Conservation (phyloP, 495 filamentous ascomycete genomes). For the Bacidia gigantensis region DNA sequence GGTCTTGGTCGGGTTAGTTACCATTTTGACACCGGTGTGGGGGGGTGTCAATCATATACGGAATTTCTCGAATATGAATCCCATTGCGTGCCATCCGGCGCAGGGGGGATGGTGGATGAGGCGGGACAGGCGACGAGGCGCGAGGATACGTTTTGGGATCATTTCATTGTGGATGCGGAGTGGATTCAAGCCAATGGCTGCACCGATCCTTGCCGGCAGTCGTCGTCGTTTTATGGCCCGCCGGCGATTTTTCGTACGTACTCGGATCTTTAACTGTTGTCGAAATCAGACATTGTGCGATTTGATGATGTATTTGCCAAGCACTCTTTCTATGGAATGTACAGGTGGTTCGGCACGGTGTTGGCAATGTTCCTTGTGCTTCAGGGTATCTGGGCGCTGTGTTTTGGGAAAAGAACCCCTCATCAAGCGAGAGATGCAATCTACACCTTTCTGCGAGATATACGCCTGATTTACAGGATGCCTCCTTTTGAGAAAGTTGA, state of each 20-base stretch:
- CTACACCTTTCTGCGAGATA: background rate
- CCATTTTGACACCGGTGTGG: background rate
- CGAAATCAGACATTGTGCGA: background rate
- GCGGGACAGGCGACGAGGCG: too few species aligned
- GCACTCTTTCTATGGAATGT: background rate
- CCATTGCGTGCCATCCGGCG: background rate
- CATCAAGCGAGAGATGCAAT: background rate
- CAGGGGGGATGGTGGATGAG: background rate
- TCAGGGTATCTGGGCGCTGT: background rate
- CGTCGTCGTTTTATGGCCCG: background rate
- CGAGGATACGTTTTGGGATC: background rate
- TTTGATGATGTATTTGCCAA: background rate
- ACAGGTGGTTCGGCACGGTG: background rate
- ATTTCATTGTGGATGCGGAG: background rate
- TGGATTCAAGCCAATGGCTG: background rate
- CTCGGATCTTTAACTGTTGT: background rate
- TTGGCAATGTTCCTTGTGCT: background rate
- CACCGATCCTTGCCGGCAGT: background rate
- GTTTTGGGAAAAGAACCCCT: background rate
- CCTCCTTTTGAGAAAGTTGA: background rate
- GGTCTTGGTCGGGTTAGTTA: background rate
- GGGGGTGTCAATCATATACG: background rate
- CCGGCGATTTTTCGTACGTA: background rate
- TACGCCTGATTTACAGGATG: background rate
- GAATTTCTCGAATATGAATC: background rate